A percentile compares a stretch with the other conserved stretches of the same genome.
These are phyloP conservation scores for Dujonia santamariae DNA, from an alignment of 1,139 yeast species.

Conservation along the genomic window DNA sequence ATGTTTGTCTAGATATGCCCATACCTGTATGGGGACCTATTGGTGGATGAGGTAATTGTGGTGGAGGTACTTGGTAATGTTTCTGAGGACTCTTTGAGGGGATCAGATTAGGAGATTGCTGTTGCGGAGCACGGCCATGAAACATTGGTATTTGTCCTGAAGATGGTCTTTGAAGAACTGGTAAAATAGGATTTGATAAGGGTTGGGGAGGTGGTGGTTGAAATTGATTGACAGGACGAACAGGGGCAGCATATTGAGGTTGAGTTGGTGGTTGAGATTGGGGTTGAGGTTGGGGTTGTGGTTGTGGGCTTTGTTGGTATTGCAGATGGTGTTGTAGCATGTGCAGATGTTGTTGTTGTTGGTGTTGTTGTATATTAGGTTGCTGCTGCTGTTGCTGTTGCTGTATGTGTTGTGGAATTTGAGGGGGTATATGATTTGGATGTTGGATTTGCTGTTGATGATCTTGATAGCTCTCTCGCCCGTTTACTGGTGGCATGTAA, in stretches of 20 bases:
- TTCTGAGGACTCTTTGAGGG: neutral
- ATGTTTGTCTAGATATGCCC: too few relatives aligned
- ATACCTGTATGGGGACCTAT: neutral
- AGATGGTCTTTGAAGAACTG: neutral
- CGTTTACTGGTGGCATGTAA: constrained; percentile 6
- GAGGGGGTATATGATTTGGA: neutral
- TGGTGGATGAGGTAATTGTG: neutral
- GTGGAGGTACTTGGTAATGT: neutral
- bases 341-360: neutral
- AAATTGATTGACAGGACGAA: constrained; percentile 5
- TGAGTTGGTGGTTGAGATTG: neutral
- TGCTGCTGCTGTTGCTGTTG: constrained; percentile 1
- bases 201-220: constrained; percentile 2
- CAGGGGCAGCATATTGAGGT: constrained; percentile 5
- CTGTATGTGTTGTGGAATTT: constrained; percentile 9
- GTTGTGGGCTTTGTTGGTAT: neutral
- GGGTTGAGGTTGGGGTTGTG: neutral
- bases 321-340: neutral
- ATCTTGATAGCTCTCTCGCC: constrained; percentile 7
- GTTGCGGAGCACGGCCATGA: neutral
- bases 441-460: neutral
- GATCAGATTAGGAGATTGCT: neutral
- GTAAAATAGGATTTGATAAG: constrained; percentile 1
- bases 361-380: too few relatives aligned
- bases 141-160: neutral